Conservation (phyloP, 2,329 filamentous ascomycete species). For the Clarireedia monteithiana region DNA sequence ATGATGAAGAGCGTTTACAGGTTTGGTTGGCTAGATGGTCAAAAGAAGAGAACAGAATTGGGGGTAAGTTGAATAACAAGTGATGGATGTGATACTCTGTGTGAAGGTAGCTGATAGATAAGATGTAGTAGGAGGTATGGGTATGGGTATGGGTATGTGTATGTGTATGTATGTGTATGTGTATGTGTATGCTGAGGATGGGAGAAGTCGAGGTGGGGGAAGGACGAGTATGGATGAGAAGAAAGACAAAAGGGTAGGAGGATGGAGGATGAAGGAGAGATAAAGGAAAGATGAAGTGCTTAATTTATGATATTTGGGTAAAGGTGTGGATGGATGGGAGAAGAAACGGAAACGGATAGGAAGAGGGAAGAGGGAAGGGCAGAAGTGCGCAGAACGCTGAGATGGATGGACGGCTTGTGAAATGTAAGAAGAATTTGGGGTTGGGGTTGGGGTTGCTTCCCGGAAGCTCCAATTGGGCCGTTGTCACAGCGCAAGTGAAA, state of each 20-base stretch:
- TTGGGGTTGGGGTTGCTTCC: slow-evolving; percentile 7
- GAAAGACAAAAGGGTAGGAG: slow-evolving; percentile 3
- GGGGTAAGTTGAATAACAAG: slow-evolving; percentile 1
- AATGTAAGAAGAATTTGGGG: slow-evolving; percentile 8
- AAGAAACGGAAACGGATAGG: slow-evolving; percentile 11
- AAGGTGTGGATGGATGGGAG: slow-evolving; percentile 4
- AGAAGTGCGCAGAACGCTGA: slow-evolving; percentile 8
- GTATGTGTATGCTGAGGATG: not conserved
- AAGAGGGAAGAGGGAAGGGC: not conserved
- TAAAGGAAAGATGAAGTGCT: slow-evolving; percentile 13
- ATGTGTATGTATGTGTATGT: not conserved
- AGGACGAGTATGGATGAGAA: not conserved
- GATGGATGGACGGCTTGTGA: not conserved
- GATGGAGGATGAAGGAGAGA: not conserved
- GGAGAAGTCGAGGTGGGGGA: slow-evolving; percentile 2
- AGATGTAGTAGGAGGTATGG: not conserved
- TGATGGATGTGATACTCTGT: slow-evolving; percentile 7
- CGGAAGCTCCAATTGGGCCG: slow-evolving; percentile 11
- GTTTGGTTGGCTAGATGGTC: not conserved
- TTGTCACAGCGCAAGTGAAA: slow-evolving; percentile 5
- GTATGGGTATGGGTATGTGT: not conserved
- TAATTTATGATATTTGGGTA: slow-evolving; percentile 10
- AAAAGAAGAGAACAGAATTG: not conserved
- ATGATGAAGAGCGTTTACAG: slow-evolving; percentile 14
- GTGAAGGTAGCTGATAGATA: not conserved